These are phyloP conservation scores for Stemphylium beticola DNA, from an alignment of 2,329 filamentous ascomycete genomes.

Conservation along the genomic window DNA sequence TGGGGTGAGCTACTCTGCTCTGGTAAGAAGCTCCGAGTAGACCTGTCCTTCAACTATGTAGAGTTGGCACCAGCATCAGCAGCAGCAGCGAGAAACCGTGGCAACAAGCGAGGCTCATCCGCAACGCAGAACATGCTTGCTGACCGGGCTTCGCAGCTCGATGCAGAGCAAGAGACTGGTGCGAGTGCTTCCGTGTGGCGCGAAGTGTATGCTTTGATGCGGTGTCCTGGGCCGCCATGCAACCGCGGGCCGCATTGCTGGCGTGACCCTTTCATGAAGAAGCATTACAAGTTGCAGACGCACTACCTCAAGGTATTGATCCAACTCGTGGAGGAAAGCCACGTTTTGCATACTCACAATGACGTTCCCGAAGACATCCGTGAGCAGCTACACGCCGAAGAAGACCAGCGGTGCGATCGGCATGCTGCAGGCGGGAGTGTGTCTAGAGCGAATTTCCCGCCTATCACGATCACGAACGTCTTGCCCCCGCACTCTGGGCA, in stretches of 20 bases:
- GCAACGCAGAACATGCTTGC: slow-evolving; percentile 32
- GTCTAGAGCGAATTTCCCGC: slow-evolving; percentile 24
- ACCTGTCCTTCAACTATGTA: slow-evolving; percentile 41
- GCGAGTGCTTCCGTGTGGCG: slow-evolving; percentile 28
- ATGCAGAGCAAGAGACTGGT: slow-evolving; percentile 4
- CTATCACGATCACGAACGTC: slow-evolving; percentile 42
- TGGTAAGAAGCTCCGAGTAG: slow-evolving; percentile 39
- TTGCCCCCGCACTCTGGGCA: slow-evolving; percentile 15
- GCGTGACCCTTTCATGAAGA: slow-evolving; percentile 39
- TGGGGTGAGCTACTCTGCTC: slow-evolving; percentile 13
- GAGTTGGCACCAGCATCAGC: slow-evolving; percentile 6
- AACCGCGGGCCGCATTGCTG: slow-evolving; percentile 39
- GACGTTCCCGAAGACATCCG: slow-evolving; percentile 40
- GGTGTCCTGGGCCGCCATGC: slow-evolving; percentile 36
- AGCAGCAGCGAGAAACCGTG: neutral
- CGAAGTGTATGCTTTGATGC: slow-evolving; percentile 40
- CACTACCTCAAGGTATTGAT: slow-evolving; percentile 41
- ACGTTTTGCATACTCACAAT: slow-evolving; percentile 30
- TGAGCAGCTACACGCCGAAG: slow-evolving; percentile 36
- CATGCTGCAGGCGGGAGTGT: slow-evolving; percentile 22
- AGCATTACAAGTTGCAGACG: slow-evolving; percentile 41
- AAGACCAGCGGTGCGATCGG: slow-evolving; percentile 34
- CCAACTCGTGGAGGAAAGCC: slow-evolving; percentile 32
- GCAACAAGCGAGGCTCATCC: slow-evolving; percentile 10
- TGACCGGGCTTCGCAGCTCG: slow-evolving; percentile 19